These are phyloP conservation scores for Cladorrhinum sp. DNA, from an alignment of 2,329 filamentous ascomycete species.

Conservation along the genomic window DNA sequence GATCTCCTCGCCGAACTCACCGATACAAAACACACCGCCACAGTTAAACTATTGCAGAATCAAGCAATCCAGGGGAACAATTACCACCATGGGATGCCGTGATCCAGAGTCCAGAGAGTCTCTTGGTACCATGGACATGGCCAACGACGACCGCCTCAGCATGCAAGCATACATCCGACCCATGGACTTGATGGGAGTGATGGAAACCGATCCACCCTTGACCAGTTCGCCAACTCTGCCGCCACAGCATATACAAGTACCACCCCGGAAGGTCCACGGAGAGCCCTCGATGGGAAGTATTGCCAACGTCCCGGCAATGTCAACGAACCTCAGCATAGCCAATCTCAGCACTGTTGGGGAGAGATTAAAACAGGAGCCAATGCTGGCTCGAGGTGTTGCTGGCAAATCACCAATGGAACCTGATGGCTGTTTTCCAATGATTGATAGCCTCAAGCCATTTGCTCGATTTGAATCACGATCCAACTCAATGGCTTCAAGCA, in stretches of 20 bases:
- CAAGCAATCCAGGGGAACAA: background rate
- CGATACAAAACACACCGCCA: background rate
- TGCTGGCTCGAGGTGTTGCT: background rate
- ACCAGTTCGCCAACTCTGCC: background rate
- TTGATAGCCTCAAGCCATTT: slow-evolving; percentile 8
- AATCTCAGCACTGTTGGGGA: background rate
- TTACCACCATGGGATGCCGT: background rate
- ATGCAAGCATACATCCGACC: slow-evolving; percentile 6
- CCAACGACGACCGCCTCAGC: background rate
- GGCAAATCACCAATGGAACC: background rate
- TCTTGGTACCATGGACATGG: background rate
- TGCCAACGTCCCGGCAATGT: slow-evolving; percentile 3
- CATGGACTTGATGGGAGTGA: slow-evolving; percentile 1
- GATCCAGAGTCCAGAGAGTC: background rate
- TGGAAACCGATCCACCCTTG: background rate
- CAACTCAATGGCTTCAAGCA: background rate
- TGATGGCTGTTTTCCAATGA: background rate
- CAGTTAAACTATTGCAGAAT: background rate
- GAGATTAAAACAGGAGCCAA: background rate
- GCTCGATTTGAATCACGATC: background rate
- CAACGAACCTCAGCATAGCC: background rate
- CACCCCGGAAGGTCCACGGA: background rate
- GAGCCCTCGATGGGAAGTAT: slow-evolving; percentile 8
- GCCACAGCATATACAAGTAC: background rate
- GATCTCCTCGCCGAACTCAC: background rate